A percentile compares a stretch with the other conserved stretches of the same genome.
Conservation (phyloP, 306 rosid species). For the Spatholobus suberectus region DNA sequence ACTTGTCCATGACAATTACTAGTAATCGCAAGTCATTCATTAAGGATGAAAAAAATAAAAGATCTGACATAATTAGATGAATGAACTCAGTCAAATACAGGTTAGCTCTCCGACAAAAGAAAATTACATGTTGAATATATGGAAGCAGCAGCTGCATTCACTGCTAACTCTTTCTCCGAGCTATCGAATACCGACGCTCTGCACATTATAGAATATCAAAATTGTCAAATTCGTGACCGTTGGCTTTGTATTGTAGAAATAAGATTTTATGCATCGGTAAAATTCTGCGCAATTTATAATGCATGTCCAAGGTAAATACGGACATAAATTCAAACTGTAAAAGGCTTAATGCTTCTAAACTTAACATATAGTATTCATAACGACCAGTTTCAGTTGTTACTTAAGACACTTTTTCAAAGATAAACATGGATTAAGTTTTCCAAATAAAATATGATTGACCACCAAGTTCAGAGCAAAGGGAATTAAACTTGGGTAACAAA, state of each 20-base stretch:
- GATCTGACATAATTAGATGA: constrained; percentile 20
- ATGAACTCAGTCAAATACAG: constrained; percentile 46
- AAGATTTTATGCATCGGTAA: not conserved
- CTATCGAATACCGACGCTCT: constrained; percentile 54
- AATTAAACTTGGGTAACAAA: not conserved
- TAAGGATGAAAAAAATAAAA: not conserved
- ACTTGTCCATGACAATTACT: constrained; percentile 32
- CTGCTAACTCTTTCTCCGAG: constrained; percentile 79
- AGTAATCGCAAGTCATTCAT: not conserved
- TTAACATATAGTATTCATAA: not conserved
- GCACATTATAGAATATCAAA: constrained; percentile 31
- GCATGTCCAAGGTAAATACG: not conserved
- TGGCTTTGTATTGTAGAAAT: not conserved
- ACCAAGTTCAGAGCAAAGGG: not conserved
- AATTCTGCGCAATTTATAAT: constrained; percentile 14
- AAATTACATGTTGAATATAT: constrained; percentile 93
- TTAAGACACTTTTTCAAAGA: too few relatives aligned
- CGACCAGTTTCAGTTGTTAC: too few relatives aligned
- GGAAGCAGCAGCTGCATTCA: constrained; percentile 96
- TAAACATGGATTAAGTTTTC: too few relatives aligned
- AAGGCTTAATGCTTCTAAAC: not conserved
- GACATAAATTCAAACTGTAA: not conserved
- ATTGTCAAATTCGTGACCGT: not conserved
- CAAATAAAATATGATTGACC: too few relatives aligned
- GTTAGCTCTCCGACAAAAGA: constrained; percentile 63